Conservation (phyloP, 2,329 filamentous ascomycete genomes). For the Apiospora saccharicola region DNA sequence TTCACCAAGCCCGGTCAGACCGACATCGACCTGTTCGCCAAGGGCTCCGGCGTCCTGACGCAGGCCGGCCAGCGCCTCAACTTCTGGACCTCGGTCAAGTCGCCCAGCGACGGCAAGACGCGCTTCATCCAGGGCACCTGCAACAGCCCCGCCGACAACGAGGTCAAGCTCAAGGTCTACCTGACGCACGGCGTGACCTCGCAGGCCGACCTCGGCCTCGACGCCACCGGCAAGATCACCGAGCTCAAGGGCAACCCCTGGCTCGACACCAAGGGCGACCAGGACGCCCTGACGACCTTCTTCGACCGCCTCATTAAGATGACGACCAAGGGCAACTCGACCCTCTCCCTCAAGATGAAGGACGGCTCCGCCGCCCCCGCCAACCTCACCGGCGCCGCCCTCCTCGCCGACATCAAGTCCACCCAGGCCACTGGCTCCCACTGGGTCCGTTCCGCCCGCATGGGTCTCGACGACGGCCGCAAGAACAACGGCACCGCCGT, state of each 20-base stretch:
- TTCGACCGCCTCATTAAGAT: slow-evolving; percentile 30
- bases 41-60: slow-evolving; percentile 56
- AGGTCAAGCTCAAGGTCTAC: slow-evolving; percentile 32
- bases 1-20: slow-evolving; percentile 45
- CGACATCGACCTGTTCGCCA: slow-evolving; percentile 40
- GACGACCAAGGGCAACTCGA: slow-evolving; percentile 28
- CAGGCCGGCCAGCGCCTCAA: slow-evolving; percentile 60
- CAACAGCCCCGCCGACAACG: slow-evolving; percentile 26
- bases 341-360: slow-evolving; percentile 26
- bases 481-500: slow-evolving; percentile 60
- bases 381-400: slow-evolving; percentile 28
- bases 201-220: slow-evolving; percentile 28
- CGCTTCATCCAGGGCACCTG: slow-evolving; percentile 32
- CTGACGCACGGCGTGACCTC: slow-evolving; percentile 33
- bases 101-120: slow-evolving; percentile 29
- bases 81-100: slow-evolving; percentile 51
- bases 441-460: slow-evolving; percentile 29
- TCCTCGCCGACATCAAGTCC: slow-evolving; percentile 28
- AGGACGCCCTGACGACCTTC: slow-evolving; percentile 28
- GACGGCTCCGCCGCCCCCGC: slow-evolving; percentile 27
- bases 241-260: slow-evolving; percentile 28
- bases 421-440: slow-evolving; percentile 30
- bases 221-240: slow-evolving; percentile 29
- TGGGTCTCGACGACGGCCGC: slow-evolving; percentile 54
- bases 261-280: slow-evolving; percentile 30